Base-by-base conservation (phyloP, 1,284 basidiomycete genomes). In the Puccinia brachypodii region DNA sequence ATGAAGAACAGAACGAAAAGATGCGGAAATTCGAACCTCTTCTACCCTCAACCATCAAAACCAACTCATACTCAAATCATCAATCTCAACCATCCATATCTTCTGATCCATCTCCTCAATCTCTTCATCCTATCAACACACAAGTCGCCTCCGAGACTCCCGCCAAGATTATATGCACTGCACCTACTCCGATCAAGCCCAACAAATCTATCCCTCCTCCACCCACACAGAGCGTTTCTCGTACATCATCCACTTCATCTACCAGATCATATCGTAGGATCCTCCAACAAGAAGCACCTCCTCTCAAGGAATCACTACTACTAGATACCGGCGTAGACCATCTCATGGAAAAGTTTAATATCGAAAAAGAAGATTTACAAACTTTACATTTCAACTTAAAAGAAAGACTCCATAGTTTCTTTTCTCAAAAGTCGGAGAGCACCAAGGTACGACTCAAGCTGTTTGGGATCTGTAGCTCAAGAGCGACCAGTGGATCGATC, bases 381-480 rank as follows among this genome's bases (percentile, higher is more conserved):
- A 28, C 38, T 7, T 50, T 79, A 22, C 77, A 79, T 72, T 53
- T 58, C n/a, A 71, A 79, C 25, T 22, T 79, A 7, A 71, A 68
- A 36, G 77, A 79, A 40, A 28, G 77, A 28, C 68, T 79, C 44
- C 68, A 58, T n/a, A 68, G 66, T 13, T 79, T 79, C 42, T 79
- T 79, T 72, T 56, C 68, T 11, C 66, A 71, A 69, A 79, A 79
- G 40, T 42, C 38, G 11, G 66, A 79, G 40, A 36, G 33, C 25
- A 14, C 47, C 16, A 40, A 72, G 53, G 47, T 79, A 25, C 47
- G 77, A 31, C 40, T 79, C 9, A 72, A 79, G 56, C 50, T 79
- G 9, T 79, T 60, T 72, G 76, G 76, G 9, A 78, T 78, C n/a
- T 78, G 76, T 62, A 75, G 73, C 44, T 50, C 50, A 25, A 60